Percentiles rank a stretch among this genome's conserved stretches.
These are phyloP conservation scores for Aspergillus unguis DNA, from an alignment of 2,329 filamentous ascomycete genomes.

Conservation along the genomic window DNA sequence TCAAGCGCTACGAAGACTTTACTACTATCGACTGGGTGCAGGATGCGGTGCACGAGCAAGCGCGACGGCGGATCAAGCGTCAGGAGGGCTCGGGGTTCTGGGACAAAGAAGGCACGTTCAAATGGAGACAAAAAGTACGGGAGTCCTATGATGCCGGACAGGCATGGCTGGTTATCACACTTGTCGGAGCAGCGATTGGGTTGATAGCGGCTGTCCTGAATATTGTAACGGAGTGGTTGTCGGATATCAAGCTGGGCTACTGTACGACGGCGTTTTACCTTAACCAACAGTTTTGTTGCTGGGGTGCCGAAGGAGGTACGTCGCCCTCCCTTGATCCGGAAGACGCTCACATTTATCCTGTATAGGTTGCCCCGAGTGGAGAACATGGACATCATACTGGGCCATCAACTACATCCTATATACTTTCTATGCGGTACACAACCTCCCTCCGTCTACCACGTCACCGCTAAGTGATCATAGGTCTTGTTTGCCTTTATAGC, in stretches of 20 bases:
- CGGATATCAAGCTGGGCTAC: constrained; percentile 93
- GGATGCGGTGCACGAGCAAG: constrained; percentile 86
- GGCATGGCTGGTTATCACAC: constrained; percentile 94
- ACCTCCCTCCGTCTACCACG: not conserved
- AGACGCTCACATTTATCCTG: constrained; percentile 2
- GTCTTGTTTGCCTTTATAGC: constrained; percentile 77
- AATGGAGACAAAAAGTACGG: constrained; percentile 76
- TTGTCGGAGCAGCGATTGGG: constrained; percentile 88
- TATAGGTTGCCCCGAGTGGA: constrained; percentile 80
- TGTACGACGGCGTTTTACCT: constrained; percentile 95
- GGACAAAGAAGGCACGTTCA: constrained; percentile 63
- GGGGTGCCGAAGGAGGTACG: constrained; percentile 81
- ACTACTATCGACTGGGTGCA: constrained; percentile 97
- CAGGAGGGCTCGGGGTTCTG: constrained; percentile 70
- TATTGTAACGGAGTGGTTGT: constrained; percentile 94
- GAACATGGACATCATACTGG: constrained; percentile 75
- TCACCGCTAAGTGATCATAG: constrained; percentile 39
- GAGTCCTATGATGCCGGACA: constrained; percentile 95
- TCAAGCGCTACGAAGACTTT: constrained; percentile 98
- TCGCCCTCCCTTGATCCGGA: not conserved
- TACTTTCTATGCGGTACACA: constrained; percentile 70
- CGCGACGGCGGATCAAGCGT: constrained; percentile 71
- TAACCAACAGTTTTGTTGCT: constrained; percentile 97
- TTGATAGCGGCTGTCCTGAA: constrained; percentile 90
- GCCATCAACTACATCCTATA: constrained; percentile 84